Evolutionary conservation across 2,329 filamentous ascomycete genomes (phyloP).

Genomic region (Didymella pomorum): DNA sequence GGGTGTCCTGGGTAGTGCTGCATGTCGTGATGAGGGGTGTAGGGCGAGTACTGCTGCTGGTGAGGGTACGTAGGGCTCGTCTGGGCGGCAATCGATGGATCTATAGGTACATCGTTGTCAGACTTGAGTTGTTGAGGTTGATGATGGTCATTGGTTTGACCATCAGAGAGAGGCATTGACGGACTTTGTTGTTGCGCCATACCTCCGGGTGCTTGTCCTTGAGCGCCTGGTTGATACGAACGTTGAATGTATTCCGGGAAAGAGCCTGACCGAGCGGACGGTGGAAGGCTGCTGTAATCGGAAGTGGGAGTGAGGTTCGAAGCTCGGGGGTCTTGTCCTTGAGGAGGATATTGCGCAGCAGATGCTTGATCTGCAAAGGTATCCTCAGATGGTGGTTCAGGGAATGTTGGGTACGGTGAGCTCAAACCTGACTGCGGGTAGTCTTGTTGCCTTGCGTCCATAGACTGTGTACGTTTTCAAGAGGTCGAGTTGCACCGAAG

Average conservation of each 20-base stretch:
- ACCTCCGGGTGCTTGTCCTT: slow-evolving; percentile 79
- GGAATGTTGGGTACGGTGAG: slow-evolving; percentile 63
- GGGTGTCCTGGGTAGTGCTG: slow-evolving; percentile 72
- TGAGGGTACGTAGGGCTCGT: slow-evolving; percentile 91
- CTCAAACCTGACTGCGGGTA: slow-evolving; percentile 64
- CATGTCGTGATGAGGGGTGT: slow-evolving; percentile 86
- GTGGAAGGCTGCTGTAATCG: slow-evolving; percentile 83
- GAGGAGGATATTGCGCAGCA: slow-evolving; percentile 84
- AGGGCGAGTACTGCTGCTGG: slow-evolving; percentile 82
- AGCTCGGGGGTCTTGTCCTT: slow-evolving; percentile 80
- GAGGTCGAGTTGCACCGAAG: slow-evolving; percentile 42
- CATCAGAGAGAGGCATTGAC: slow-evolving; percentile 89
- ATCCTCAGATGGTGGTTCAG: slow-evolving; percentile 79
- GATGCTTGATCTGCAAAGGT: slow-evolving; percentile 87
- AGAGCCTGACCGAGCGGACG: slow-evolving; percentile 78
- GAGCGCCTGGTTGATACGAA: slow-evolving; percentile 77
- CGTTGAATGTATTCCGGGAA: slow-evolving; percentile 90
- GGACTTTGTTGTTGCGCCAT: slow-evolving; percentile 99
- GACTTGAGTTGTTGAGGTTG: slow-evolving; percentile 76
- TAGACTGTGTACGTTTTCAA: slow-evolving; percentile 55
- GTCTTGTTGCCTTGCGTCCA: slow-evolving; percentile 63
- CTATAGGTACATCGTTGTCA: slow-evolving; percentile 98
- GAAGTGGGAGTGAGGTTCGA: slow-evolving; percentile 84
- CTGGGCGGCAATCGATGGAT: slow-evolving; percentile 94
- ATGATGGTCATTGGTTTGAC: slow-evolving; percentile 73